Evolutionary conservation across 306 rosid genomes (phyloP), one percentile per base, ranked within the genome.

Genomic region (Medicago lupulina): DNA sequence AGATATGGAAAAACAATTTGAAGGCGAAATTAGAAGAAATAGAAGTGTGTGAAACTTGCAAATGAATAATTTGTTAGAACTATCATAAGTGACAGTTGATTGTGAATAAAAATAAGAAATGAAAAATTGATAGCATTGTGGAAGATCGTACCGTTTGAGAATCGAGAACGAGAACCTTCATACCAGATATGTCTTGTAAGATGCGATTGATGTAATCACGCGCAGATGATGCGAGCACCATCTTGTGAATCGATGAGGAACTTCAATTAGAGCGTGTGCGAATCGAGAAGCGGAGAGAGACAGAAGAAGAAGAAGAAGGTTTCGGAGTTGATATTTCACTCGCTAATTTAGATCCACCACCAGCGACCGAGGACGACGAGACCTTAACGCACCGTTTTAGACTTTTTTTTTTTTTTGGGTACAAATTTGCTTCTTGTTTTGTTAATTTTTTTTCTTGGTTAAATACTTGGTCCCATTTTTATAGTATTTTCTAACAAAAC

Each of bases 91-190:
- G 65, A 65, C 23, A 83, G 41, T 77, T 19, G 28, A 57, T 63
- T 63, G 46, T 57, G 15, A 15, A 10, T 19, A 21, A 8, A 4
- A 53, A 23, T 13, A 14, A 38, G 11, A 60, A 51, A 23, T 13
- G 16, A 38, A 15, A 60, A 51, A 50, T 51, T 38, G 73, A 76
- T 80, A 16, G 63, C 67, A 75, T 21, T 79, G 74, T 51, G 60
- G 44, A 66, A 62, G 75, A 77, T 54, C 31, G 63, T 85, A 95
- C 97, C 92, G 99, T 95, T 67, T 92, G 89, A 75, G 96, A 90
- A 90, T 95, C 99, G 38, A 95, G 96, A 77, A 95, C 81, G 80
- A 95, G 97, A 76, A 92, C 99, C 76, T 92, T 95, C 99, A 95
- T 95, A 87, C 99, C 97, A 53, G 97, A 95, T 80, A 95, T 95